These are phyloP conservation scores for grape (Vitis vinifera) DNA, from an alignment of 164 flowering plant species.

Conservation along the genomic window DNA sequence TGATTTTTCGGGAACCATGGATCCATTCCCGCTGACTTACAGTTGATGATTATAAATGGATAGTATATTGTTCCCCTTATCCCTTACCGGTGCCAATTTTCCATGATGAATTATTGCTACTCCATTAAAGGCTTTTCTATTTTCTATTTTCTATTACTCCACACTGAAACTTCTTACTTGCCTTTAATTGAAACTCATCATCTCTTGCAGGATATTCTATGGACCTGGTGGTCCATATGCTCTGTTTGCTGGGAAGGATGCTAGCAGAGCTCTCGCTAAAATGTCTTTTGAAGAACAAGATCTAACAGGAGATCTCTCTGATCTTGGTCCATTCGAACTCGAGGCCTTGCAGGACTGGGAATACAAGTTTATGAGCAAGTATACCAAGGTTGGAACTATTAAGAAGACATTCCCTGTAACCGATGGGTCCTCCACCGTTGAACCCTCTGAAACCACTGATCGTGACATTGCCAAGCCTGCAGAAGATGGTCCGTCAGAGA, in stretches of 20 bases:
- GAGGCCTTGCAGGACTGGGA: slow-evolving; percentile 99
- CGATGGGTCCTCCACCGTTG: slow-evolving; percentile 25
- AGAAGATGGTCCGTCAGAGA: slow-evolving; percentile 28
- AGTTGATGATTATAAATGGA: too few species aligned
- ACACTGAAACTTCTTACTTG: background rate
- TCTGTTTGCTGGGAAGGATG: slow-evolving; percentile 92
- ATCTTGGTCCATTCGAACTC: slow-evolving; percentile 89
- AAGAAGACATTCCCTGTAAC: slow-evolving; percentile 41
- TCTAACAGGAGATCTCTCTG: slow-evolving; percentile 84
- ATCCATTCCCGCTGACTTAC: too few species aligned
- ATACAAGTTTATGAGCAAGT: slow-evolving; percentile 95
- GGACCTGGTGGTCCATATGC: slow-evolving; percentile 99
- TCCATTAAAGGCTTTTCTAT: background rate
- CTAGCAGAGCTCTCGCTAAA: slow-evolving; percentile 96
- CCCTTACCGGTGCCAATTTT: too few species aligned
- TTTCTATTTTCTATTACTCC: background rate
- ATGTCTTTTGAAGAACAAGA: slow-evolving; percentile 96
- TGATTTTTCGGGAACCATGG: too few species aligned
- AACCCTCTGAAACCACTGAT: slow-evolving; percentile 15
- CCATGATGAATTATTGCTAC: too few species aligned
- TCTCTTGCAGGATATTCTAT: slow-evolving; percentile 78
- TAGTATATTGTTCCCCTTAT: too few species aligned
- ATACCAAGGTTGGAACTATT: slow-evolving; percentile 83
- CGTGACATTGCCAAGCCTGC: slow-evolving; percentile 29
- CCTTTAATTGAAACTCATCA: background rate